Conservation (phyloP, 129 eudicot genomes). For the Ambrosia trifida region DNA sequence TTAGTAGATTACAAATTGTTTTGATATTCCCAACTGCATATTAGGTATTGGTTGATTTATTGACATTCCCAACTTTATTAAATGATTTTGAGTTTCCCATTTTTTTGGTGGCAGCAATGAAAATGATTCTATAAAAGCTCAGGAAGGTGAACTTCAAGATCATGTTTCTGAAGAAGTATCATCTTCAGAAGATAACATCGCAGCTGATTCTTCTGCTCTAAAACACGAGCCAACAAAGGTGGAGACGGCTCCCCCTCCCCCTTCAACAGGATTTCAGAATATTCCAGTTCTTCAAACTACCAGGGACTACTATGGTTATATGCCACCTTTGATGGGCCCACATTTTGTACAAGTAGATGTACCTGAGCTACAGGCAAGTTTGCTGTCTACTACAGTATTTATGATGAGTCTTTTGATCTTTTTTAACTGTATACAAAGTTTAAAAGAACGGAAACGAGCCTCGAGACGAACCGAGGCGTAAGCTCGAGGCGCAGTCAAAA, state of each 20-base stretch:
- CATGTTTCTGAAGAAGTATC: conserved; percentile 21
- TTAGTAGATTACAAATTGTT: neutral
- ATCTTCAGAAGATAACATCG: conserved; percentile 28
- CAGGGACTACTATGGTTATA: conserved; percentile 50
- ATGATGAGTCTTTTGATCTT: neutral
- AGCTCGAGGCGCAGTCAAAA: too few relatives aligned
- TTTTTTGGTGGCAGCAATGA: conserved; percentile 41
- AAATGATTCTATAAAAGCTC: conserved; percentile 31
- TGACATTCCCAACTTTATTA: neutral
- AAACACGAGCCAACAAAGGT: conserved; percentile 47
- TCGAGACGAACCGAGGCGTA: too few relatives aligned
- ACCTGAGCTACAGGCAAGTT: conserved; percentile 57
- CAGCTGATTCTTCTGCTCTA: conserved; percentile 38
- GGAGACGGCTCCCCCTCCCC: conserved; percentile 34
- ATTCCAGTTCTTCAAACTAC: conserved; percentile 42
- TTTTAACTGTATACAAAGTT: too few relatives aligned
- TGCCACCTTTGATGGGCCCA: conserved; percentile 49
- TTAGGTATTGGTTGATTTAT: neutral
- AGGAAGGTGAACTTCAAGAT: conserved; percentile 40
- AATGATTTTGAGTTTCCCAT: neutral
- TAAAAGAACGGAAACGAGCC: too few relatives aligned
- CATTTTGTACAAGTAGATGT: conserved; percentile 50
- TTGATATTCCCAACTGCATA: neutral
- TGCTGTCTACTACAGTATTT: neutral
- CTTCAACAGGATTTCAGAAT: conserved; percentile 41